Conservation (phyloP, 2,329 filamentous ascomycete genomes). For the Cercospora nicotianae region DNA sequence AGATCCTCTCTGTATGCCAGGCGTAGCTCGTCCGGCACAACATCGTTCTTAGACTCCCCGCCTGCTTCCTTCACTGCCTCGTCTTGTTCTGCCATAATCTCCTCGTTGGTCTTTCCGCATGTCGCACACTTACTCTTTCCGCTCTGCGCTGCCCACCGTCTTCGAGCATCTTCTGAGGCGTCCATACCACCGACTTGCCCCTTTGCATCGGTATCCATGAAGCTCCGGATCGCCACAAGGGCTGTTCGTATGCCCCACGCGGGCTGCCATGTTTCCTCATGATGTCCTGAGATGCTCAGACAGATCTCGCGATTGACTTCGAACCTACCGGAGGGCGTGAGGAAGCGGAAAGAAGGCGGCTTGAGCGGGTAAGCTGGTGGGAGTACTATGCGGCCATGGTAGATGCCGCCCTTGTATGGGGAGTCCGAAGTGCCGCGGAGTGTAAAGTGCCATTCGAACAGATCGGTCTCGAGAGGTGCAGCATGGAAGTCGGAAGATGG, state of each 20-base stretch:
- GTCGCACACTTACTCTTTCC: conserved; percentile 65
- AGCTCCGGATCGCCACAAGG: conserved; percentile 72
- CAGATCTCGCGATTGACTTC: conserved; percentile 97
- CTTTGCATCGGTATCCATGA: conserved; percentile 87
- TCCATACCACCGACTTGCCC: conserved; percentile 92
- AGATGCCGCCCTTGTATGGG: conserved; percentile 77
- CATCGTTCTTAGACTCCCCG: conserved; percentile 46
- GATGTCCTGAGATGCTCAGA: conserved; percentile 87
- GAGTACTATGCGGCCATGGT: conserved; percentile 92
- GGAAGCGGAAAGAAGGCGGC: conserved; percentile 92
- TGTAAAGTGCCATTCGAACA: conserved; percentile 99
- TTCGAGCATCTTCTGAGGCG: conserved; percentile 65
- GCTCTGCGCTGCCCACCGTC: conserved; percentile 68
- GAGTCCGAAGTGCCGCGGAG: conserved; percentile 79
- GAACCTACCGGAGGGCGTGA: conserved; percentile 87
- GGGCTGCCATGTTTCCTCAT: conserved; percentile 98
- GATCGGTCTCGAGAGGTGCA: conserved; percentile 78
- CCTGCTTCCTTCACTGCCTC: conserved; percentile 54
- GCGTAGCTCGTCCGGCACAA: conserved; percentile 57
- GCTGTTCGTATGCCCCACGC: conserved; percentile 96
- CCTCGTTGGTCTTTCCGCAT: conserved; percentile 68
- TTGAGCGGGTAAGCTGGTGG: conserved; percentile 87
- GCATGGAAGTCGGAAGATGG: conserved; percentile 86
- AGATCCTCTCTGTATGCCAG: conserved; percentile 75
- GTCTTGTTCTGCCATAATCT: conserved; percentile 71